Percentiles rank a stretch among this genome's conserved stretches.
Conservation (phyloP, 495 filamentous ascomycete species). For the Apiosordaria backusii region DNA sequence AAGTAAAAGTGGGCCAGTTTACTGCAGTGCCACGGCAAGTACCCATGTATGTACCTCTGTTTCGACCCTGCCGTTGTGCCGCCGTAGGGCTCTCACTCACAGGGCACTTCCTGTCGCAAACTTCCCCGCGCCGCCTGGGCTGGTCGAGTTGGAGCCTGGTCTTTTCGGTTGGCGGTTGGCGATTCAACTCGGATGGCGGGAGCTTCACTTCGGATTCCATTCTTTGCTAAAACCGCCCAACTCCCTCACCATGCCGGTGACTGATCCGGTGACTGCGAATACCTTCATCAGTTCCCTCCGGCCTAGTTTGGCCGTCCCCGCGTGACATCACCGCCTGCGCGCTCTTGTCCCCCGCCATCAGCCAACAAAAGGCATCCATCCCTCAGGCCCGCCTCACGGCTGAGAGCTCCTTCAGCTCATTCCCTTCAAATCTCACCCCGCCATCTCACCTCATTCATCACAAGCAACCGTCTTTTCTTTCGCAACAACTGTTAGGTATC, state of each 20-base stretch:
- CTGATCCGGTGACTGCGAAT: conserved; percentile 4
- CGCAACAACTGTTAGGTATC: not conserved
- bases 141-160: not conserved
- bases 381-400: not conserved
- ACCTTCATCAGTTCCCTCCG: conserved; percentile 6
- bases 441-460: not conserved
- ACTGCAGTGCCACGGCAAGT: not conserved
- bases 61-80: not conserved
- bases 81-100: not conserved
- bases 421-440: not conserved
- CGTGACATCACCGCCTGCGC: conserved; percentile 2
- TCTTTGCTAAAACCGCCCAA: not conserved
- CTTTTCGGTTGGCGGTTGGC: not conserved
- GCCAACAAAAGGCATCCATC: not conserved
- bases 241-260: conserved; percentile 4
- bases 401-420: not conserved
- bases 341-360: not conserved
- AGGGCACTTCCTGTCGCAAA: not conserved
- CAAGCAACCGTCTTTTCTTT: not conserved
- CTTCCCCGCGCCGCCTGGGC: not conserved
- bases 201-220: not conserved
- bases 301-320: not conserved
- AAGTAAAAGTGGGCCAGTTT: not conserved
- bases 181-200: not conserved
- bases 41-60: no score